Percentiles rank a stretch among this genome's conserved stretches.
These are phyloP conservation scores for Curvularia eragrostidis DNA, from an alignment of 2,329 filamentous ascomycete genomes.

Conservation along the genomic window DNA sequence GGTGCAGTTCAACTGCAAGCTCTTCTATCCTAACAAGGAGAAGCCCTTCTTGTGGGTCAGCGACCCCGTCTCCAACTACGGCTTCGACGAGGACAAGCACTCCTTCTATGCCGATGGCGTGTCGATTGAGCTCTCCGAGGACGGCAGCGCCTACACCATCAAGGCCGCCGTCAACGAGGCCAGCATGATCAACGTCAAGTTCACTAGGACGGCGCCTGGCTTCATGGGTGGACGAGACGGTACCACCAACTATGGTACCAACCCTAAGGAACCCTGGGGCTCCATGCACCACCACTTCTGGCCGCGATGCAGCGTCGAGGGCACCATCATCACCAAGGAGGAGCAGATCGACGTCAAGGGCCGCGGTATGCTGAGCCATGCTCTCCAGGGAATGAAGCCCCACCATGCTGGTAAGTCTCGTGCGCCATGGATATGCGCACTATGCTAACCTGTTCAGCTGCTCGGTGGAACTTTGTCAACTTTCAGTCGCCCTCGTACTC, in stretches of 20 bases:
- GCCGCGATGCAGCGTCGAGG: constrained; percentile 83
- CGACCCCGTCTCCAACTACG: constrained; percentile 76
- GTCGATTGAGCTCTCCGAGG: constrained; percentile 83
- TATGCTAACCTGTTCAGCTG: constrained; percentile 57
- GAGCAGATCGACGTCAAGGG: constrained; percentile 84
- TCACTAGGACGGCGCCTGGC: constrained; percentile 77
- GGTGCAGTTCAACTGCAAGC: constrained; percentile 91
- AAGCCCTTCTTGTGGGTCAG: constrained; percentile 84
- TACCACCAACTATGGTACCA: constrained; percentile 83
- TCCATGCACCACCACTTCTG: constrained; percentile 92
- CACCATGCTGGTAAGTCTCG: constrained; percentile 77
- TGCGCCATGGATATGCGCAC: not conserved
- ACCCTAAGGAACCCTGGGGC: constrained; percentile 87
- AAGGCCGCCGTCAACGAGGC: constrained; percentile 85
- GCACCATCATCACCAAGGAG: constrained; percentile 81
- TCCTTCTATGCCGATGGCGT: constrained; percentile 87
- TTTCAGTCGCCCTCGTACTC: constrained; percentile 89
- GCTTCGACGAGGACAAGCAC: constrained; percentile 83
- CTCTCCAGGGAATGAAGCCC: constrained; percentile 97
- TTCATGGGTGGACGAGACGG: constrained; percentile 87
- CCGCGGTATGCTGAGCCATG: constrained; percentile 79
- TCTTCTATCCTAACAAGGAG: constrained; percentile 77
- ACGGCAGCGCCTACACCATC: constrained; percentile 82
- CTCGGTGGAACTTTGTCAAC: constrained; percentile 90
- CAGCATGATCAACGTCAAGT: constrained; percentile 83